Evolutionary conservation across 2,329 filamentous ascomycete species (phyloP), one percentile per base, ranked within the genome.

Genomic region (Aspergillus fijiensis): DNA sequence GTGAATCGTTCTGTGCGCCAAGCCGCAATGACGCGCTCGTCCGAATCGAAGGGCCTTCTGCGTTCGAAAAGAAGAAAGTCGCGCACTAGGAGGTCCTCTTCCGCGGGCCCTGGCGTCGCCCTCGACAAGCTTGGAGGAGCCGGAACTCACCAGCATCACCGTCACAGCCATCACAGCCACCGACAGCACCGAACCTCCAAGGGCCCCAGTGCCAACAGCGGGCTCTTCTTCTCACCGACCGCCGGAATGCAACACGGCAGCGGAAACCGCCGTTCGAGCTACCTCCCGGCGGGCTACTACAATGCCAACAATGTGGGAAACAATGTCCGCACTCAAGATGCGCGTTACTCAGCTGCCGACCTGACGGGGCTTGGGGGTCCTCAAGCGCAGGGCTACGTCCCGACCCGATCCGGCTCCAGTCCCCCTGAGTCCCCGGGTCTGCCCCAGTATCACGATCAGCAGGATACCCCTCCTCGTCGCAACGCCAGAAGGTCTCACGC

Each of bases 141-240:
- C 14, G 39, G 65, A 16, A 63, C n/a, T 10, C 53, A 49, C n/a
- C 53, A 55, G 19, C 53, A 62, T 33, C 70, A 63, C 68, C 67
- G 75, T 70, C 69, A 76, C 72, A 73, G 73, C 70, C 71, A 69
- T 69, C 70, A 68, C 71, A 73, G 51, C 70, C 70, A 68, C 71
- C 73, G 51, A 5, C 57, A 79, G 63, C 68, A 63, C 10, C 67
- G 66, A 12, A 52, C 63, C 14, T 62, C 72, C 69, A 64, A 69
- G 70, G 58, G 69, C 45, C 10, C 79, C 79, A 54, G 86, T 84
- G 27, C 86, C 82, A 89, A 85, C 70, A 86, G 86, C 42, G 91
- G 89, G 63, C 82, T 98, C 16, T 99, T 99, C 84, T 99, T 96
- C 81, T 96, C 92, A 7, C 95, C 95, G 0, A 98, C 95, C 0